phyloP scores from a whole-genome alignment of 495 filamentous ascomycete genomes.

The Thermothielavioides terrestris region DNA sequence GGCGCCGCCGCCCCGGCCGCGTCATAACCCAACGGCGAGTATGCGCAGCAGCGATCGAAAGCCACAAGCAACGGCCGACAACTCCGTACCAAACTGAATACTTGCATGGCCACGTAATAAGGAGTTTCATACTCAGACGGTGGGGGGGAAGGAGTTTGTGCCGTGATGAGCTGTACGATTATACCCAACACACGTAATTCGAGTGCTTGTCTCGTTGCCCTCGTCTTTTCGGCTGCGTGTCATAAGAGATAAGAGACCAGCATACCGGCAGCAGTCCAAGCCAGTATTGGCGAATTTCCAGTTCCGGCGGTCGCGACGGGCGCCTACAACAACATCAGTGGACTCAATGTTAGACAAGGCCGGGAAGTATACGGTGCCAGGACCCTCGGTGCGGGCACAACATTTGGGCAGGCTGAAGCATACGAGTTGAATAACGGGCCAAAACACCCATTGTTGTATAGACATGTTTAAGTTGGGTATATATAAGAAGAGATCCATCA shows the following conservation, averaged over 20 bases:
- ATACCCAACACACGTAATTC: not conserved
- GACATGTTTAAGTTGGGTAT: not conserved
- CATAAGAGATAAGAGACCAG: no score
- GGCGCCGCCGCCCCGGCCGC: constrained; percentile 38
- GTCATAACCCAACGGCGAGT: constrained; percentile 1
- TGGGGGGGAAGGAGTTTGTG: no score
- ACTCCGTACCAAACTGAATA: no score
- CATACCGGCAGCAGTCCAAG: no score
- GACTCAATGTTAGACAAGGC: no score
- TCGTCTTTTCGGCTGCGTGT: not conserved
- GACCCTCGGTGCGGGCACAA: no score
- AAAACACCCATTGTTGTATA: not conserved
- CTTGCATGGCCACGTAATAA: no score
- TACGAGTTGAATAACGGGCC: not conserved
- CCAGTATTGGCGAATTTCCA: no score
- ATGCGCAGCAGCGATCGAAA: not conserved
- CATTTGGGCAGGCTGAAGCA: not conserved
- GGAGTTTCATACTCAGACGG: no score
- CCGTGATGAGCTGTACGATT: not conserved
- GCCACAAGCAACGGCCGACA: not conserved
- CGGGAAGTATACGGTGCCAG: no score
- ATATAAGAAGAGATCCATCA: not conserved
- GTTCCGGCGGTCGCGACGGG: no score
- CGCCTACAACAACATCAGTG: no score
- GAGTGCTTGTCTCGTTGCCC: not conserved